Percentiles rank a stretch among this genome's conserved stretches.
These are phyloP conservation scores for Morella rubra DNA, from an alignment of 306 rosid species.

Conservation along the genomic window DNA sequence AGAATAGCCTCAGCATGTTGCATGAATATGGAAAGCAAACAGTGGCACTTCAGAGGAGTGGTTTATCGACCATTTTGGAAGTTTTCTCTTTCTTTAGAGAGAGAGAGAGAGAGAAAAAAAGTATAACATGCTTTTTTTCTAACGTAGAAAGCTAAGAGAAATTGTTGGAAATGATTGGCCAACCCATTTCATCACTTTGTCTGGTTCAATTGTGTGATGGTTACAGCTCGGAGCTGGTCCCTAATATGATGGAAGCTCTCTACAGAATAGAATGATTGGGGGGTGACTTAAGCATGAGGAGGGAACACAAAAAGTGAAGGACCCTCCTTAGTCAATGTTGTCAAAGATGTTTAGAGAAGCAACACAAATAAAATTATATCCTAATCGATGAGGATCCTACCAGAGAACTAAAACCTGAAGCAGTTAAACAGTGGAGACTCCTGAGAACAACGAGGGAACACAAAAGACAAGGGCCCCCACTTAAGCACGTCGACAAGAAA, in stretches of 20 bases:
- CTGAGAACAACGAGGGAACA: neutral
- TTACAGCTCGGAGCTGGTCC: slow-evolving; percentile 12
- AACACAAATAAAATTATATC: slow-evolving; percentile 4
- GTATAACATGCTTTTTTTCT: too few species aligned
- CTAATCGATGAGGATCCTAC: neutral
- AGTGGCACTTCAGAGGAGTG: neutral
- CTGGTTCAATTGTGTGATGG: neutral
- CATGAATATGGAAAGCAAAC: neutral
- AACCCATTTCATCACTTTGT: neutral
- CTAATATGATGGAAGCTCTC: neutral
- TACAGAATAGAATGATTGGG: neutral
- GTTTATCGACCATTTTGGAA: neutral
- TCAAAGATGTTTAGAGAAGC: neutral
- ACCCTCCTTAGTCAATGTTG: slow-evolving; percentile 12
- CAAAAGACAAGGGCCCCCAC: slow-evolving; percentile 17
- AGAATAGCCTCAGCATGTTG: too few species aligned
- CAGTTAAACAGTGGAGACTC: neutral
- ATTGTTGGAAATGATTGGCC: neutral
- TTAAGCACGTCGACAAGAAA: slow-evolving; percentile 3
- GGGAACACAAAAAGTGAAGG: slow-evolving; percentile 11
- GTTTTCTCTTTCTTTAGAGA: neutral
- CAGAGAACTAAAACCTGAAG: neutral
- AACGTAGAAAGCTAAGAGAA: neutral
- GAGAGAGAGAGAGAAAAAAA: too few species aligned
- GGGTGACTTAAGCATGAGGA: slow-evolving; percentile 6